Conservation (phyloP, 768 basidiomycete species). For the Macrolepiota albuminosa region DNA sequence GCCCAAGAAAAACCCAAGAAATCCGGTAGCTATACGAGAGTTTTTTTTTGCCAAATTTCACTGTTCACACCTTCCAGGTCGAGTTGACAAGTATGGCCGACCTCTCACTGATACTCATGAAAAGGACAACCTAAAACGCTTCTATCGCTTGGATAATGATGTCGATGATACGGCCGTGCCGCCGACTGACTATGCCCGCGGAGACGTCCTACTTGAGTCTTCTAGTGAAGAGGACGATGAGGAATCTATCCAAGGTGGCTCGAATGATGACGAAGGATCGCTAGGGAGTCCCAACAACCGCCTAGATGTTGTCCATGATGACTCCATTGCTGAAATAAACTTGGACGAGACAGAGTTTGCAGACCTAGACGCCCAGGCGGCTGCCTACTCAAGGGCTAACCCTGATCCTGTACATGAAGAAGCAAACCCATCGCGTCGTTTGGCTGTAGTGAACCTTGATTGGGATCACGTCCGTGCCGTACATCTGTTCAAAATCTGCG, state of each 20-base stretch:
- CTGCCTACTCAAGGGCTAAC: slow-evolving; percentile 49
- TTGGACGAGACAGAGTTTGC: slow-evolving; percentile 74
- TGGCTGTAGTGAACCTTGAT: slow-evolving; percentile 94
- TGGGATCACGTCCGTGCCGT: slow-evolving; percentile 93
- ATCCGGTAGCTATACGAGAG: slow-evolving; percentile 4
- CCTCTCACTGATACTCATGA: slow-evolving; percentile 63
- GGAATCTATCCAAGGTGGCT: slow-evolving; percentile 10
- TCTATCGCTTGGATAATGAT: slow-evolving; percentile 60
- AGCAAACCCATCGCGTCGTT: slow-evolving; percentile 52
- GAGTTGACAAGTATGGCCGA: slow-evolving; percentile 90
- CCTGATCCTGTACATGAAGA: slow-evolving; percentile 36
- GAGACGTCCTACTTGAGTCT: slow-evolving; percentile 81
- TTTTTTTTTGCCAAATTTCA: background rate
- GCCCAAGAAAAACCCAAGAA: slow-evolving; percentile 36
- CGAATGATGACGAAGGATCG: slow-evolving; percentile 31
- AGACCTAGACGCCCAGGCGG: slow-evolving; percentile 71
- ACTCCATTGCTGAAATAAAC: slow-evolving; percentile 60
- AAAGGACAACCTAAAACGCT: slow-evolving; percentile 69
- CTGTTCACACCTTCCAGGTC: slow-evolving; percentile 31
- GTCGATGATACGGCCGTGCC: slow-evolving; percentile 25
- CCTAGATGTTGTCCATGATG: slow-evolving; percentile 31
- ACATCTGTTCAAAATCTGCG: slow-evolving; percentile 90
- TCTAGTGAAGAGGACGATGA: slow-evolving; percentile 67
- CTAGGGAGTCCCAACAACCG: slow-evolving; percentile 44
- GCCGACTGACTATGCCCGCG: slow-evolving; percentile 82